Evolutionary conservation across 2,329 filamentous ascomycete species (phyloP).

Genomic region (Ophiostoma perfectum): DNA sequence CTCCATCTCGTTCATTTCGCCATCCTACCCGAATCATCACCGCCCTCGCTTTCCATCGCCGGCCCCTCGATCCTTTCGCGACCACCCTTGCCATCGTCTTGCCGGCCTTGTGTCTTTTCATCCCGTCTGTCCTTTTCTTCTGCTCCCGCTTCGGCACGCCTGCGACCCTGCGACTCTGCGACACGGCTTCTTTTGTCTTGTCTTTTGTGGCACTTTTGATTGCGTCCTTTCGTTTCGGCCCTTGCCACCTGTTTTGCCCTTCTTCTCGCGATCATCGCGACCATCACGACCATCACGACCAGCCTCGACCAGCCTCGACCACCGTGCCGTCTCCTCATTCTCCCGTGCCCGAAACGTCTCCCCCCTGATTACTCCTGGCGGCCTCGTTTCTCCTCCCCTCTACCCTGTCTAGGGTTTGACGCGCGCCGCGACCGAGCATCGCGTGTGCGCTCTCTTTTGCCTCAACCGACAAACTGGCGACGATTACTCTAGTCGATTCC

Average conservation of each 20-base stretch:
- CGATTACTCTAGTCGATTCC: conserved; percentile 49
- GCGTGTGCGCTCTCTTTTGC: conserved; percentile 28
- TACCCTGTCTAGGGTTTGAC: conserved; percentile 3
- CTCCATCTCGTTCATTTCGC: conserved; percentile 12
- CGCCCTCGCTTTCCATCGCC: conserved; percentile 7
- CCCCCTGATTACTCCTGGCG: neutral
- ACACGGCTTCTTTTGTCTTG: neutral
- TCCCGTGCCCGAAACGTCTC: neutral
- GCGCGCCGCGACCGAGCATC: conserved; percentile 31
- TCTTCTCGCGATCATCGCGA: neutral
- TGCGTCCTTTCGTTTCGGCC: neutral
- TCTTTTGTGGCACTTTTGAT: neutral
- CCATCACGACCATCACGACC: neutral
- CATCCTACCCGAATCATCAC: conserved; percentile 14
- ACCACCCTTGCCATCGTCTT: neutral
- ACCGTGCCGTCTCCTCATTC: too few species aligned
- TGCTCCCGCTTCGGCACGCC: neutral
- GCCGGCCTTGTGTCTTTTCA: neutral
- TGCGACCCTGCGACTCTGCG: neutral
- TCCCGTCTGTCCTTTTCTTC: neutral
- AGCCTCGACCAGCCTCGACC: neutral
- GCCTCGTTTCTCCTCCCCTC: too few species aligned
- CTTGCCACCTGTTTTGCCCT: neutral
- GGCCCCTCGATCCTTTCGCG: neutral
- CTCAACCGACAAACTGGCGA: conserved; percentile 44